Evolutionary conservation across 495 filamentous ascomycete genomes (phyloP).

Genomic region (Pyrenula aspistea): DNA sequence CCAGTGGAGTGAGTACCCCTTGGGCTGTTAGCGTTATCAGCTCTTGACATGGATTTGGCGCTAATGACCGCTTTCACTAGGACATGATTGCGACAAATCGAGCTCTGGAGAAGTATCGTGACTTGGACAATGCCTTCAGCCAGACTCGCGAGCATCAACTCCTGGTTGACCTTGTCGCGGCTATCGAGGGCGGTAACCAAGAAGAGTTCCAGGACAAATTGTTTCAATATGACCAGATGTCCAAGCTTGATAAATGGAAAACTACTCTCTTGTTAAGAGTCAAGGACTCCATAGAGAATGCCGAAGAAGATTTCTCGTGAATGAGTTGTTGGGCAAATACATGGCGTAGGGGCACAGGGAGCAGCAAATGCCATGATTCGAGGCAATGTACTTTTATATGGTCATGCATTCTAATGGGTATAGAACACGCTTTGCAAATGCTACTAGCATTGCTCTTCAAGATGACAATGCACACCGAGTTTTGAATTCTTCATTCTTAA

Average conservation of each 20-base stretch:
- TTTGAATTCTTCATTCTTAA: too few species aligned
- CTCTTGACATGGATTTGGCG: too few species aligned
- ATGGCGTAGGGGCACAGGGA: not conserved
- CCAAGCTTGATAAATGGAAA: constrained; percentile 92
- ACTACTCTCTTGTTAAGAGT: constrained; percentile 70
- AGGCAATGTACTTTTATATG: not conserved
- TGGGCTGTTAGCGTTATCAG: too few species aligned
- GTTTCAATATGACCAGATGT: constrained; percentile 78
- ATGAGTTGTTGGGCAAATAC: constrained; percentile 1
- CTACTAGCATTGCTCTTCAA: not conserved
- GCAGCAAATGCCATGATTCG: not conserved
- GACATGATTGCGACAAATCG: constrained; percentile 66
- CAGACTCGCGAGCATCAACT: constrained; percentile 69
- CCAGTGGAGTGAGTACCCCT: constrained; percentile 44
- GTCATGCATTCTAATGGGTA: not conserved
- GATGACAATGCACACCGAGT: too few species aligned
- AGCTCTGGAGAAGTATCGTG: constrained; percentile 67
- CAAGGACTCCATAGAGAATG: constrained; percentile 69
- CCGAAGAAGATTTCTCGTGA: constrained; percentile 64
- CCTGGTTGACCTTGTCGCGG: constrained; percentile 57
- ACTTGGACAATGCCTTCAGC: constrained; percentile 67
- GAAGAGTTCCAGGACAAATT: constrained; percentile 77
- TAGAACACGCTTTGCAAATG: not conserved
- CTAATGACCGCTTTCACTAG: constrained; percentile 16
- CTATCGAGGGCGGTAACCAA: constrained; percentile 60